Conservation (phyloP, 441 rosid species). For the Isatis lusitanica region DNA sequence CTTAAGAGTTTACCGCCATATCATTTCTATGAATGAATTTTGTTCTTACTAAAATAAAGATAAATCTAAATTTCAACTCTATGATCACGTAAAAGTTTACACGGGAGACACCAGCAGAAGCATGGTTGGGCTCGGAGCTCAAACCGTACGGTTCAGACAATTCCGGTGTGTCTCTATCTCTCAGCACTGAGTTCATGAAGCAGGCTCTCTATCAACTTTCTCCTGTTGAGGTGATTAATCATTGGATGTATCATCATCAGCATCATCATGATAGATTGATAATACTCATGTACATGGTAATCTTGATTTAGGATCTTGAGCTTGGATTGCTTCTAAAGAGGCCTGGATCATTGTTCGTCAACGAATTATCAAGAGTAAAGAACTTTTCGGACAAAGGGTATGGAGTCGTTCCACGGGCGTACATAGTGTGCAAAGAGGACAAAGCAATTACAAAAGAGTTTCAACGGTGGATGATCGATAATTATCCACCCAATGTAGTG, state of each 20-base stretch:
- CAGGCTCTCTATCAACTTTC: slow-evolving; percentile 32
- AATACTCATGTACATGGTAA: not conserved
- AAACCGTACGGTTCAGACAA: slow-evolving; percentile 19
- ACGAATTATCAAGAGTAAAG: slow-evolving; percentile 35
- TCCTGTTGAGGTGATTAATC: slow-evolving; percentile 43
- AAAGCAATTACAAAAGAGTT: slow-evolving; percentile 23
- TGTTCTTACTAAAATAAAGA: not conserved
- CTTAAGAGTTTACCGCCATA: not conserved
- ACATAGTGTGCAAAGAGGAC: slow-evolving; percentile 44
- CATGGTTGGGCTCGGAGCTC: slow-evolving; percentile 15
- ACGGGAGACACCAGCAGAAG: not conserved
- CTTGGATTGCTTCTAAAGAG: slow-evolving; percentile 46
- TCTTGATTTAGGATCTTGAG: slow-evolving; percentile 47
- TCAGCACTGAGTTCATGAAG: slow-evolving; percentile 37
- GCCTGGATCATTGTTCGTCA: slow-evolving; percentile 43
- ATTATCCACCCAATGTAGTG: slow-evolving; percentile 37
- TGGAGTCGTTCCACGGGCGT: slow-evolving; percentile 45
- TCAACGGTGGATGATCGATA: slow-evolving; percentile 55
- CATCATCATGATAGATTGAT: not conserved
- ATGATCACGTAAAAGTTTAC: not conserved
- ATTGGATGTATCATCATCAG: not conserved
- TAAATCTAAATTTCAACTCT: not conserved
- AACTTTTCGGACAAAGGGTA: slow-evolving; percentile 39
- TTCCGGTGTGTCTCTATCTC: not conserved
- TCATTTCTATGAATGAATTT: not conserved